Evolutionary conservation across 176 grass and related monocot species (phyloP).

Genomic region (Melocanna baccifera): DNA sequence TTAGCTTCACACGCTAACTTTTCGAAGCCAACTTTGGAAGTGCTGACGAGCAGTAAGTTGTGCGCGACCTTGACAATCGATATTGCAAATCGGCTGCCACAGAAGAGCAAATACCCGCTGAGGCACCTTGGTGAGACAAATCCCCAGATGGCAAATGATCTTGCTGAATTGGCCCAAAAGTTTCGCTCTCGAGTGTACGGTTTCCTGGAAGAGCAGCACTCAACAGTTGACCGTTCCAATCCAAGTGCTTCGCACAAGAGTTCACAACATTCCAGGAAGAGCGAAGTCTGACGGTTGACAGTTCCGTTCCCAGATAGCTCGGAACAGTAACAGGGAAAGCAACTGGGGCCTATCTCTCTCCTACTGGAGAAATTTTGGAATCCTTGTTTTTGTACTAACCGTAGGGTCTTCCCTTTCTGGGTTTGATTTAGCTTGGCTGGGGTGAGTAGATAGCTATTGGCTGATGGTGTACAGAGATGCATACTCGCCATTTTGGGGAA

Average conservation of each 20-base stretch:
- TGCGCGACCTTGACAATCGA: slow-evolving; percentile 66
- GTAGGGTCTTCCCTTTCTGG: not conserved
- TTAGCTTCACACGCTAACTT: slow-evolving; percentile 65
- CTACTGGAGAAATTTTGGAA: not conserved
- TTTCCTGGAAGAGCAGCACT: slow-evolving; percentile 59
- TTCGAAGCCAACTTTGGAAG: slow-evolving; percentile 70
- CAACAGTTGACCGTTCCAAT: not conserved
- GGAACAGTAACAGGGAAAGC: not conserved
- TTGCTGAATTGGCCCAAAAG: slow-evolving; percentile 52
- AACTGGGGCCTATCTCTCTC: not conserved
- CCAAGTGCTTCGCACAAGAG: slow-evolving; percentile 26
- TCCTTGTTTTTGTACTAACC: not conserved
- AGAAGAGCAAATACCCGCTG: slow-evolving; percentile 16
- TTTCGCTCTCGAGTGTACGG: slow-evolving; percentile 58
- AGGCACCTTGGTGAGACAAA: slow-evolving; percentile 25
- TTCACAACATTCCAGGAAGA: slow-evolving; percentile 28
- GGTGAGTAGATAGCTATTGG: slow-evolving; percentile 41
- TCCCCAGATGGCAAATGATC: slow-evolving; percentile 51
- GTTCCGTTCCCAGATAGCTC: not conserved
- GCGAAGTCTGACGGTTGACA: not conserved
- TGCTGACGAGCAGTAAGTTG: slow-evolving; percentile 47
- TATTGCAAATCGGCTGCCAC: slow-evolving; percentile 55
- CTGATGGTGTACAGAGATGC: slow-evolving; percentile 29
- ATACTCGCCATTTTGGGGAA: slow-evolving; percentile 49
- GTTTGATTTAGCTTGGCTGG: slow-evolving; percentile 21